phyloP scores from a whole-genome alignment of 1,284 basidiomycete genomes.

The Peniophora sp. region DNA sequence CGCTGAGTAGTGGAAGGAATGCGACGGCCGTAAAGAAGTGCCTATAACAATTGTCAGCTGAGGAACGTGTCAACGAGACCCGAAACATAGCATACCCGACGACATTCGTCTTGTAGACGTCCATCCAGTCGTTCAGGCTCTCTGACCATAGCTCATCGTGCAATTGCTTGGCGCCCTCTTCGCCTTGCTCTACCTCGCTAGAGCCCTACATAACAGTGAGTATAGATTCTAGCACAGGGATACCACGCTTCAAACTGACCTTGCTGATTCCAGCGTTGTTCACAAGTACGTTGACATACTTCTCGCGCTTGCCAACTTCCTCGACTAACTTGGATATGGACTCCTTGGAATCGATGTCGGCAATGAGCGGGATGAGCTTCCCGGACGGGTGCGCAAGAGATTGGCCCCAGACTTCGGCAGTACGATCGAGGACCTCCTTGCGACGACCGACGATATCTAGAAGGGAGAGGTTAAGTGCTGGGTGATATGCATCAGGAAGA shows the following conservation, averaged over 20 bases:
- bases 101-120: slow-evolving; percentile 28
- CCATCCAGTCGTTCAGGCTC: slow-evolving; percentile 25
- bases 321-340: slow-evolving; percentile 23
- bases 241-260: no score
- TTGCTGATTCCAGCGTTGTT: slow-evolving; percentile 29
- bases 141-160: slow-evolving; percentile 25
- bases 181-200: slow-evolving; percentile 21
- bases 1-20: slow-evolving; percentile 31
- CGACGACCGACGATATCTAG: slow-evolving; percentile 7
- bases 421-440: slow-evolving; percentile 6
- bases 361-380: slow-evolving; percentile 23
- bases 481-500: background rate
- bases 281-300: slow-evolving; percentile 29
- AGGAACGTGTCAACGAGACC: background rate
- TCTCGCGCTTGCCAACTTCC: slow-evolving; percentile 24
- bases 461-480: background rate
- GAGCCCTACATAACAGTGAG: no score
- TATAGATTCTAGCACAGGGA: no score
- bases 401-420: slow-evolving; percentile 11
- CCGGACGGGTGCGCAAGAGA: slow-evolving; percentile 21
- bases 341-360: slow-evolving; percentile 26
- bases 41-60: slow-evolving; percentile 10
- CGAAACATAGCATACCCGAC: slow-evolving; percentile 18
- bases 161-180: slow-evolving; percentile 23
- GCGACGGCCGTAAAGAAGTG: slow-evolving; percentile 29